These are phyloP conservation scores for Ascodesmis nigricans DNA, from an alignment of 495 filamentous ascomycete species.

Conservation along the genomic window DNA sequence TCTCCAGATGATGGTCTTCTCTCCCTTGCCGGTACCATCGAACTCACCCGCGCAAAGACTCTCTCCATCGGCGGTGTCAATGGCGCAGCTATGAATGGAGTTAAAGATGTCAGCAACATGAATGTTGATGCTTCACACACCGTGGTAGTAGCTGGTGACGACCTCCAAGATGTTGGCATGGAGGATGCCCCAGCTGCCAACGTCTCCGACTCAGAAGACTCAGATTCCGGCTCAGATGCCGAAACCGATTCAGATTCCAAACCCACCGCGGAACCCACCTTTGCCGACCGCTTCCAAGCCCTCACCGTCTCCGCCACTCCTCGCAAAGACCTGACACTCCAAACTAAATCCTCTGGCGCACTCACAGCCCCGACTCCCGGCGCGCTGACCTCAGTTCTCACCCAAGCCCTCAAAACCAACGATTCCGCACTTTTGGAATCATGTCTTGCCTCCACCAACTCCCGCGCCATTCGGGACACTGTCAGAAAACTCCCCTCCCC, in stretches of 20 bases:
- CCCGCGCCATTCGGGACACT: slow-evolving; percentile 55
- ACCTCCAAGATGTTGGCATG: slow-evolving; percentile 26
- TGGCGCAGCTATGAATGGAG: slow-evolving; percentile 32
- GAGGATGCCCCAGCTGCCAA: slow-evolving; percentile 30
- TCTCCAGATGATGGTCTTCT: slow-evolving; percentile 29
- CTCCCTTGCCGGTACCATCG: slow-evolving; percentile 27
- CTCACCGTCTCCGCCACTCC: slow-evolving; percentile 42
- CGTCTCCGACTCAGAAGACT: slow-evolving; percentile 24
- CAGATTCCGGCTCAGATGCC: slow-evolving; percentile 21
- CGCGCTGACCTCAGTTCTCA: slow-evolving; percentile 70
- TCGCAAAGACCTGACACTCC: slow-evolving; percentile 29
- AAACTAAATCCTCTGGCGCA: slow-evolving; percentile 16
- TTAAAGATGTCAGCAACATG: slow-evolving; percentile 35
- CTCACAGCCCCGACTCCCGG: slow-evolving; percentile 45
- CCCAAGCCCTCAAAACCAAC: slow-evolving; percentile 80
- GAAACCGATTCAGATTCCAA: slow-evolving; percentile 26
- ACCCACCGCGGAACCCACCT: slow-evolving; percentile 45
- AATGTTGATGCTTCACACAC: slow-evolving; percentile 55
- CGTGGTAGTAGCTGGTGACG: slow-evolving; percentile 31
- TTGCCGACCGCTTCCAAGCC: slow-evolving; percentile 65
- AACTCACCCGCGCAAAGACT: slow-evolving; percentile 28
- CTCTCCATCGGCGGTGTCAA: slow-evolving; percentile 25
- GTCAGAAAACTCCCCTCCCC: slow-evolving; percentile 74
- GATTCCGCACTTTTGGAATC: slow-evolving; percentile 73
- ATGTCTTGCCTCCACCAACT: slow-evolving; percentile 60